Conservation (phyloP, 2,329 filamentous ascomycete species). For the Didymella keratinophila region DNA sequence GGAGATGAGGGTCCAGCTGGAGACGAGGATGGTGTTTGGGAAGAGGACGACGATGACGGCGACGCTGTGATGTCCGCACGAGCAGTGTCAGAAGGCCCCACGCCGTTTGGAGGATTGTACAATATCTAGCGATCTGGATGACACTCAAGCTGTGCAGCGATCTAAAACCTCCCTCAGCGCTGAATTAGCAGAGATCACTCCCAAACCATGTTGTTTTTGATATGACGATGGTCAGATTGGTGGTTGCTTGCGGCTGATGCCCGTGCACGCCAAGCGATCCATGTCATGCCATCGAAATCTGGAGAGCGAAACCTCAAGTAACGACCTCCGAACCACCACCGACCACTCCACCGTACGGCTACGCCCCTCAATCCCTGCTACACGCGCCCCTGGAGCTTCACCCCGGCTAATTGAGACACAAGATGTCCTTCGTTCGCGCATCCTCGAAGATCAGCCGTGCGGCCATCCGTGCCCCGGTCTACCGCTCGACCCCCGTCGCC, state of each 20-base stretch:
- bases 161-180: not conserved
- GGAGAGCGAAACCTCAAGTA: slow-evolving; percentile 31
- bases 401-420: slow-evolving; percentile 39
- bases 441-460: slow-evolving; percentile 46
- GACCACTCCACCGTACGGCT: slow-evolving; percentile 33
- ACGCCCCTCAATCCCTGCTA: slow-evolving; percentile 32
- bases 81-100: slow-evolving; percentile 30
- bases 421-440: slow-evolving; percentile 51
- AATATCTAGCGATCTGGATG: slow-evolving; percentile 19
- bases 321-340: slow-evolving; percentile 38
- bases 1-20: slow-evolving; percentile 21
- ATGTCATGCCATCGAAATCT: slow-evolving; percentile 17
- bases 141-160: not conserved
- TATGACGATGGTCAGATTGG: not conserved
- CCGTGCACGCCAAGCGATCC: slow-evolving; percentile 20
- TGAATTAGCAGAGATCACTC: not conserved
- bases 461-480: slow-evolving; percentile 45
- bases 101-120: slow-evolving; percentile 37
- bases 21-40: slow-evolving; percentile 1
- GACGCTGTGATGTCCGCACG: slow-evolving; percentile 23
- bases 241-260: slow-evolving; percentile 3
- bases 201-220: not conserved
- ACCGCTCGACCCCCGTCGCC: slow-evolving; percentile 45
- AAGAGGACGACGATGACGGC: slow-evolving; percentile 28
- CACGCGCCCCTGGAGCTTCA: slow-evolving; percentile 31